Base-by-base conservation (phyloP, 202 grass and related monocot genomes). In the Bolboschoenoplectus hybrid region DNA sequence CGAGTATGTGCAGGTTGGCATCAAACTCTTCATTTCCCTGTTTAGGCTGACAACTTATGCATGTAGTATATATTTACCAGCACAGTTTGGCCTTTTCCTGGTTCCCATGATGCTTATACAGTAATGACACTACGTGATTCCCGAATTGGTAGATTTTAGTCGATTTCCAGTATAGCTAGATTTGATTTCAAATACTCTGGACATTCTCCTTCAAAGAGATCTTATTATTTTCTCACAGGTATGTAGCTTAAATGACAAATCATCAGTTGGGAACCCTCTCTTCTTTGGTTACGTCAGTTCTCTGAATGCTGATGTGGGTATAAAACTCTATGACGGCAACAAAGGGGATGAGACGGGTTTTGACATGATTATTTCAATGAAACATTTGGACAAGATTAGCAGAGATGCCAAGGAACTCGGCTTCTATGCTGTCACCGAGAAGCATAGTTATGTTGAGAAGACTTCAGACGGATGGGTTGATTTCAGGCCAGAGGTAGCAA, bases 1-100 rank as follows among this genome's bases (percentile, higher is more conserved):
- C 44, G 90, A 99, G 47, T 94, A 94, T 91, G 66, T 90, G 4
- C 93, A 99, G 97, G 97, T 99, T 90, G 63, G 53, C 13, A 5
- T 19, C 35, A n/a, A 69, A 68, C 73, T 86, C 34, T 74, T 13
- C 17, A 40, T 79, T 36, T 64, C 13, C 7, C 11, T 41, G 13
- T 79, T 57, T 39, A 35, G 13, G 9, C 11, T 11, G 13, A 14
- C 20, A 52, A 11, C 9, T 75, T 75, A 75, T 34, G 9, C 49
- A 57, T 57, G 34, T 57, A 58, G 35, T 39, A 79, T 71, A 71
- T 55, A 26, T 26, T 20, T 75, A 52, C 46, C 17, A 35, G 20
- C 47, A 53, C 2, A 52, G 20, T 75, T 50, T 75, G 67, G 67
- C 45, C 70, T 74, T 12, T 12, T 1, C 17, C 43, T 49, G 6